A percentile compares a stretch with the other conserved stretches of the same genome.
These are phyloP conservation scores for Fomitopsis pinicola DNA, from an alignment of 1,284 basidiomycete genomes.

Conservation along the genomic window DNA sequence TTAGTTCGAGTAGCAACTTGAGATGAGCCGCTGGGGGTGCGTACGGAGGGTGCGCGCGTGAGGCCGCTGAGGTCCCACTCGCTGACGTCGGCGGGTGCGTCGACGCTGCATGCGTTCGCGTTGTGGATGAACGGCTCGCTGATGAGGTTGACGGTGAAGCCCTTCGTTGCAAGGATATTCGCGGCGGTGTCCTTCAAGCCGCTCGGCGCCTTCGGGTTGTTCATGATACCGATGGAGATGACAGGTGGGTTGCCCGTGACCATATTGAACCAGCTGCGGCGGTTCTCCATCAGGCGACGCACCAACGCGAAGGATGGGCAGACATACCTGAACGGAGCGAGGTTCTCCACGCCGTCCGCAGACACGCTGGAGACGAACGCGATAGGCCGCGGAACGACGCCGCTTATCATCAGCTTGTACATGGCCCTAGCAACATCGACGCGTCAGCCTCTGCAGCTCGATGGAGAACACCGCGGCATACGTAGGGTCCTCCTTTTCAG, in stretches of 20 bases:
- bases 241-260: conserved; percentile 62
- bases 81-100: conserved; percentile 59
- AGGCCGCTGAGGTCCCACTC: conserved; percentile 77
- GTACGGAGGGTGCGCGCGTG: conserved; percentile 55
- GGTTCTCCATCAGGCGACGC: conserved; percentile 2
- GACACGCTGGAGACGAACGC: conserved; percentile 69
- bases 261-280: conserved; percentile 54
- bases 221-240: conserved; percentile 54
- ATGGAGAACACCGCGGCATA: conserved; percentile 21
- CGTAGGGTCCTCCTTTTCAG: conserved; percentile 42
- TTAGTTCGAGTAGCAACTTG: neutral
- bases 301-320: neutral
- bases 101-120: conserved; percentile 64
- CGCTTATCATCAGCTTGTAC: conserved; percentile 55
- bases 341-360: conserved; percentile 52
- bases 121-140: conserved; percentile 73
- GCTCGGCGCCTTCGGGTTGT: conserved; percentile 26
- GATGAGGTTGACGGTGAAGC: conserved; percentile 77
- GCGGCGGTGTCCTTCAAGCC: conserved; percentile 60
- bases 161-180: conserved; percentile 64
- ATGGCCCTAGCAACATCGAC: conserved; percentile 1
- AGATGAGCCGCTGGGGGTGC: neutral
- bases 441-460: neutral
- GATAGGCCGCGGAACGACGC: conserved; percentile 69
- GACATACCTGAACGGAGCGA: conserved; percentile 59